phyloP scores from a whole-genome alignment of 1,284 basidiomycete species.

The Irpex lacteus region DNA sequence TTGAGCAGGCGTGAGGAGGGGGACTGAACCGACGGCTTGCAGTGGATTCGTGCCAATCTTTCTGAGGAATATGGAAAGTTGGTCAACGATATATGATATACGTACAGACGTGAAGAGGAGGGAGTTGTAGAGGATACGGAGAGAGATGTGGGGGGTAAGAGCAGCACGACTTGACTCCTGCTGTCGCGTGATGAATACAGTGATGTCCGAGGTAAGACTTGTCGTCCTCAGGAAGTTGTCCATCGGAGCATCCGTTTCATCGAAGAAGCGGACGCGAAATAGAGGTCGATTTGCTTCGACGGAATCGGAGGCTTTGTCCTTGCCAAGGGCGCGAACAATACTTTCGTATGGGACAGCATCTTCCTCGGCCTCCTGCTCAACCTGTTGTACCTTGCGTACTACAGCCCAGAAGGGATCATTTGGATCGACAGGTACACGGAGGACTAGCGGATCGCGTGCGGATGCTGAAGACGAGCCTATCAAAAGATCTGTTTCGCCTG shows the following conservation, averaged over 20 bases:
- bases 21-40: constrained; percentile 70
- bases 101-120: constrained; percentile 85
- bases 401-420: constrained; percentile 91
- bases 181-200: constrained; percentile 73
- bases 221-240: constrained; percentile 79
- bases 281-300: constrained; percentile 59
- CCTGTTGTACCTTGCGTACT: constrained; percentile 81
- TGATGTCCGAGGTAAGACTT: constrained; percentile 88
- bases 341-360: constrained; percentile 85
- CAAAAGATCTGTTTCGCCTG: constrained; percentile 92
- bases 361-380: constrained; percentile 82
- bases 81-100: constrained; percentile 81
- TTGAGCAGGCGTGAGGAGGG: constrained; percentile 78
- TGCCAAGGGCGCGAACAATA: constrained; percentile 74
- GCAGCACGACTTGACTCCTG: constrained; percentile 66
- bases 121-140: constrained; percentile 93
- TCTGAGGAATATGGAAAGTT: constrained; percentile 80
- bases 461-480: constrained; percentile 87
- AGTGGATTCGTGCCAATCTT: constrained; percentile 67
- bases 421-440: constrained; percentile 85
- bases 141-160: constrained; percentile 74
- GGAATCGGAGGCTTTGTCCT: constrained; percentile 53
- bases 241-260: constrained; percentile 77
- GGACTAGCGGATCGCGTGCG: constrained; percentile 79
- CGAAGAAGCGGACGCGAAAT: constrained; percentile 96